Evolutionary conservation across 495 filamentous ascomycete species (phyloP).

Genomic region (Penicillium coprophilum): DNA sequence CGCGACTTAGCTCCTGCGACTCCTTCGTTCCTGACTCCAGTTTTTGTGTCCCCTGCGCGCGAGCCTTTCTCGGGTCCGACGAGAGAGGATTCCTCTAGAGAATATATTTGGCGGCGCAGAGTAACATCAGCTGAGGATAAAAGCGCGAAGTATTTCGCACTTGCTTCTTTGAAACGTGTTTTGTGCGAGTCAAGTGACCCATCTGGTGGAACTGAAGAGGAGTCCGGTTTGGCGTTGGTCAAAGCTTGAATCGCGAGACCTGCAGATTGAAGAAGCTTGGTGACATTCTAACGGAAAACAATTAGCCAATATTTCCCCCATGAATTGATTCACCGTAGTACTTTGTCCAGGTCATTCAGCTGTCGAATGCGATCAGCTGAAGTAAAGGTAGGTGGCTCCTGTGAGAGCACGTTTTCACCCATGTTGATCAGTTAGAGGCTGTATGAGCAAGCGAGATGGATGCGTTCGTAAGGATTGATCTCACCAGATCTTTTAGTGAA

Average conservation of each 20-base stretch:
- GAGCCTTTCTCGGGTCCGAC: conserved; percentile 47
- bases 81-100: conserved; percentile 74
- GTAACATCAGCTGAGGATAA: conserved; percentile 68
- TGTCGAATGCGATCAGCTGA: conserved; percentile 73
- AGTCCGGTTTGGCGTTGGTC: conserved; percentile 49
- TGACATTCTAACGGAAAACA: conserved; percentile 46
- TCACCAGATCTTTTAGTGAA: not conserved
- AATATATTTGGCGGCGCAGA: conserved; percentile 74
- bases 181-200: conserved; percentile 53
- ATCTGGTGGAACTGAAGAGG: conserved; percentile 26
- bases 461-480: not conserved
- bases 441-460: not conserved
- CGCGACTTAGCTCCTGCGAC: conserved; percentile 19
- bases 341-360: conserved; percentile 72
- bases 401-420: not conserved
- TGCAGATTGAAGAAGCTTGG: conserved; percentile 63
- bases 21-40: conserved; percentile 1
- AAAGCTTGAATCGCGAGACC: conserved; percentile 69
- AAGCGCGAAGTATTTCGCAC: conserved; percentile 65
- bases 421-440: not conserved
- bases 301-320: not conserved
- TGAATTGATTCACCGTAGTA: conserved; percentile 28
- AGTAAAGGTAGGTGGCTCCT: conserved; percentile 45
- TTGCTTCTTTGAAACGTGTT: conserved; percentile 58
- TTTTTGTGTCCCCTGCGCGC: conserved; percentile 28